phyloP scores from a whole-genome alignment of 345 rosid species.

The Arabis hirsuta region DNA sequence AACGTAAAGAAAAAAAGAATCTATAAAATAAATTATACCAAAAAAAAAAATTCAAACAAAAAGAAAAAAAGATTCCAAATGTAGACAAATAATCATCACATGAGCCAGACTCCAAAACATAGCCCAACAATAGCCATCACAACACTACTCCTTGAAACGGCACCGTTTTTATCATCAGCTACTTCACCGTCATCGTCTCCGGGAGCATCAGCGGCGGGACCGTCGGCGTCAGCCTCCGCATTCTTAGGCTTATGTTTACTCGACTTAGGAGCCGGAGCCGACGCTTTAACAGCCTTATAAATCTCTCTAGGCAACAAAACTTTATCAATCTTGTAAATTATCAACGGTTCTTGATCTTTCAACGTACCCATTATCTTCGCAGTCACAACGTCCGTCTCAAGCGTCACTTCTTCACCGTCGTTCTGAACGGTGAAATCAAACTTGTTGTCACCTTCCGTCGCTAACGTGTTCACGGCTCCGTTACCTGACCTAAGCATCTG shows the following conservation, averaged over 20 bases:
- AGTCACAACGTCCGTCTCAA: slow-evolving; percentile 66
- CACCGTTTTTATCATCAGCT: slow-evolving; percentile 61
- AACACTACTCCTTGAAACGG: slow-evolving; percentile 40
- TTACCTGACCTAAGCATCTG: slow-evolving; percentile 78
- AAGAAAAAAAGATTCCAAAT: background rate
- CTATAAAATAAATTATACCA: slow-evolving; percentile 18
- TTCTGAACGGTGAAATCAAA: slow-evolving; percentile 79
- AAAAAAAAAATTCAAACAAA: background rate
- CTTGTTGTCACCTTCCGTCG: slow-evolving; percentile 83
- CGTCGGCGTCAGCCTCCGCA: slow-evolving; percentile 44
- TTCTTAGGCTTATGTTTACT: slow-evolving; percentile 52
- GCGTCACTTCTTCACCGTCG: slow-evolving; percentile 71
- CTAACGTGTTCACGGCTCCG: slow-evolving; percentile 78
- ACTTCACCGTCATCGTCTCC: slow-evolving; percentile 55
- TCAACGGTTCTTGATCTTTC: slow-evolving; percentile 79
- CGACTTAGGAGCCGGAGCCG: slow-evolving; percentile 55
- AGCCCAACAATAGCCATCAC: slow-evolving; percentile 48
- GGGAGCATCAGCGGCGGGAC: slow-evolving; percentile 66
- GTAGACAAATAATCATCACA: slow-evolving; percentile 40
- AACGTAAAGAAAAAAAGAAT: slow-evolving; percentile 2
- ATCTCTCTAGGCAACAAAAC: slow-evolving; percentile 78
- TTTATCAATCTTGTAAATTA: slow-evolving; percentile 71
- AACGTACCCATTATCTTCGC: slow-evolving; percentile 65
- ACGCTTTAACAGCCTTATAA: slow-evolving; percentile 56
- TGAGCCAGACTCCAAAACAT: slow-evolving; percentile 48